phyloP scores from a whole-genome alignment of 805 yeast genomes.

The Metschnikowia reukaufii region DNA sequence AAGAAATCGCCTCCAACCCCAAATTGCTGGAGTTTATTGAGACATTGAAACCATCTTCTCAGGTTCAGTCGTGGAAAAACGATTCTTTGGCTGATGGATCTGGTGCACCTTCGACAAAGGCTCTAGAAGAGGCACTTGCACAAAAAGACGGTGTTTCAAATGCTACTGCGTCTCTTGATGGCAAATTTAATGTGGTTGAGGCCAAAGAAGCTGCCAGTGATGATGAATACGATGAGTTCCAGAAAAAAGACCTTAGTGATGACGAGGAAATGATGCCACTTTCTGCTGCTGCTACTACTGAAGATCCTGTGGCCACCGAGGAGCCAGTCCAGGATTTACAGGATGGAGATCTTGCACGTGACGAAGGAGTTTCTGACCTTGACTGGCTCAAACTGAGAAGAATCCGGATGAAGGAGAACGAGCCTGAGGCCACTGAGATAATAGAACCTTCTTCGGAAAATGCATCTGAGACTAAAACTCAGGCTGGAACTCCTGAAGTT shows the following conservation, averaged over 20 bases:
- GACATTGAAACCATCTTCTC: conserved; percentile 74
- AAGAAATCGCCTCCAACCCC: conserved; percentile 62
- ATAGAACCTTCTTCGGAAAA: too few relatives aligned
- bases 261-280: conserved; percentile 54
- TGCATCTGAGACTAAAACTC: neutral
- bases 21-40: conserved; percentile 78
- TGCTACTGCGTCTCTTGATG: neutral
- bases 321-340: conserved; percentile 10
- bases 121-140: conserved; percentile 43
- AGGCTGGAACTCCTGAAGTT: conserved; percentile 5
- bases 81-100: conserved; percentile 50
- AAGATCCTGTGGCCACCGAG: too few relatives aligned
- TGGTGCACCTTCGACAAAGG: conserved; percentile 47
- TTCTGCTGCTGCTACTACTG: conserved; percentile 11
- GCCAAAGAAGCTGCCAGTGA: conserved; percentile 48
- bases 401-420: conserved; percentile 55
- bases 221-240: conserved; percentile 53
- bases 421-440: conserved; percentile 9
- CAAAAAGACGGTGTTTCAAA: conserved; percentile 19
- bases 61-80: conserved; percentile 73
- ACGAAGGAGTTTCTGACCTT: conserved; percentile 63
- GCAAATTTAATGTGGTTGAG: conserved; percentile 33
- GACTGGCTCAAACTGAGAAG: conserved; percentile 86
- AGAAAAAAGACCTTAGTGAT: conserved; percentile 35
- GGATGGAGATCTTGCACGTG: conserved; percentile 35